Evolutionary conservation across 2,329 filamentous ascomycete species (phyloP), one percentile per base, ranked within the genome.

Genomic region (Aspergillus sp.): DNA sequence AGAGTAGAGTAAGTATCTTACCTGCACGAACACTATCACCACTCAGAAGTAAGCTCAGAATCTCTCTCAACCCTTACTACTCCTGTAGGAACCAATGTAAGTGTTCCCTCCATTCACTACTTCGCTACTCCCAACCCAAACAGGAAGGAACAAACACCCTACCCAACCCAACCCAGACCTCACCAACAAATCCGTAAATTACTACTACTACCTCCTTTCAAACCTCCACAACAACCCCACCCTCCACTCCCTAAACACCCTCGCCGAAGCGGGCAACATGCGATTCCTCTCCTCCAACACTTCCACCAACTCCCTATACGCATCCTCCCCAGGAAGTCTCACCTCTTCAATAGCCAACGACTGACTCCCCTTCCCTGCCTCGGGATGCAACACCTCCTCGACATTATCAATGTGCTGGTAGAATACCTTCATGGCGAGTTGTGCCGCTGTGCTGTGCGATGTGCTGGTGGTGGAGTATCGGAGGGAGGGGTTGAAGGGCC

Each of bases 401-500:
- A 73, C 71, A 58, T 80, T 67, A 1, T 59, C 49, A 2, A 73
- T 58, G 2, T 65, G 53, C 63, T 83, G 77, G 68, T 81, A 87
- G 59, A 88, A 81, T 19, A 87, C 74, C 65, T 87, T 88, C 75
- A 84, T 79, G 1, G 83, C 83, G n/a, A 83, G 79, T 51, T 75
- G 74, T 2, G 72, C 67, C 47, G 79, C 74, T 8, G 73, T 65
- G 38, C 57, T 71, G 8, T 70, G 60, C 1, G 68, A 61, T 8
- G 64, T n/a, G 47, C 65, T 68, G 8, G 80, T 81, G 8, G 78
- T 82, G 1, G 85, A 85, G 63, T 86, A 84, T 54, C 79, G 79
- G 42, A 88, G 77, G 60, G 86, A 81, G 0, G 84, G 83, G 7
- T 86, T 85, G 72, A 88, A 88, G 57, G 85, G 77, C 86, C 85